Percentiles rank a stretch among this genome's conserved stretches.
Evolutionary conservation across 2,329 filamentous ascomycete species (phyloP).

Genomic region (Gnomoniopsis sp.): DNA sequence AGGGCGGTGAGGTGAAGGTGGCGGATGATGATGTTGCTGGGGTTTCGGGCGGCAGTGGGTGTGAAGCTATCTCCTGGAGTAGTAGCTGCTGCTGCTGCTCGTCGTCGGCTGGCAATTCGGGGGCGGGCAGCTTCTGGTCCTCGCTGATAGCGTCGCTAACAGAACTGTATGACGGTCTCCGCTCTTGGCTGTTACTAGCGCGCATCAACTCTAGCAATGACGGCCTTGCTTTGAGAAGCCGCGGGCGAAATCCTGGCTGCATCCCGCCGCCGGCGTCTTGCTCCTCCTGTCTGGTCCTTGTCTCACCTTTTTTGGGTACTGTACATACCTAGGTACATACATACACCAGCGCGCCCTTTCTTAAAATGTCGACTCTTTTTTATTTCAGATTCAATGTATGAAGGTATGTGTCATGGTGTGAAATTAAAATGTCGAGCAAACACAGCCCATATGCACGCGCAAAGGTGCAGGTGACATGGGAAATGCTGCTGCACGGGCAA

Average conservation of each 20-base stretch:
- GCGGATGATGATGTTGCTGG: constrained; percentile 25
- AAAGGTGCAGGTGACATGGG: too few species aligned
- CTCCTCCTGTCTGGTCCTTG: too few species aligned
- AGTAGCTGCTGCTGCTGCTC: constrained; percentile 20
- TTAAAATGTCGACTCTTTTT: too few species aligned
- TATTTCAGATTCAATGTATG: too few species aligned
- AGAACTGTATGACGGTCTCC: background rate
- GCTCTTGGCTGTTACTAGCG: background rate
- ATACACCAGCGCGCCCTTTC: too few species aligned
- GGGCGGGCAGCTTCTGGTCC: constrained; percentile 18
- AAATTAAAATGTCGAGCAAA: background rate
- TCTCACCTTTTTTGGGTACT: too few species aligned
- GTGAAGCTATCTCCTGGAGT: constrained; percentile 29
- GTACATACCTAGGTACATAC: too few species aligned
- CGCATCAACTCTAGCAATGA: background rate
- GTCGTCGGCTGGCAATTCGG: constrained; percentile 18
- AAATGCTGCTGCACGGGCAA: background rate
- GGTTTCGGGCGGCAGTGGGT: constrained; percentile 40
- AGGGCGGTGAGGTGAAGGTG: constrained; percentile 26
- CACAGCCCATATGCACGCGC: background rate
- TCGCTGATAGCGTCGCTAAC: constrained; percentile 23
- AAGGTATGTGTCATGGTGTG: background rate
- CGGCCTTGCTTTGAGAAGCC: background rate
- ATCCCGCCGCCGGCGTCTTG: too few species aligned
- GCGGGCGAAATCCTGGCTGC: too few species aligned